Percentiles rank a stretch among this genome's conserved stretches.
Conservation (phyloP, 257 asterid species). For the Jacaranda copaia region DNA sequence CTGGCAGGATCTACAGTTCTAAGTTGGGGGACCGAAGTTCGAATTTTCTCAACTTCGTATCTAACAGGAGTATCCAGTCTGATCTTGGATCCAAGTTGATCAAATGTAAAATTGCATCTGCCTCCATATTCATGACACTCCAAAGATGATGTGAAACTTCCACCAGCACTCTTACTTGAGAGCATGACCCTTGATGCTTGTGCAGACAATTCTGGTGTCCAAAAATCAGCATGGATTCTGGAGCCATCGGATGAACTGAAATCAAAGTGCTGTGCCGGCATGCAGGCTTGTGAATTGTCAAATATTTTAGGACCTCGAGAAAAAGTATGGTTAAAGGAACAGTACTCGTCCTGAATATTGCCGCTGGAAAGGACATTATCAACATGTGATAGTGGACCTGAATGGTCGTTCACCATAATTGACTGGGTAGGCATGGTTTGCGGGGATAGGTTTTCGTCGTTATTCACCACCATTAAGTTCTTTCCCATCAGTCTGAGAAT, state of each 20-base stretch:
- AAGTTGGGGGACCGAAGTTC: constrained; percentile 31
- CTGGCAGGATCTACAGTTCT: constrained; percentile 12
- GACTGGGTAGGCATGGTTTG: constrained; percentile 34
- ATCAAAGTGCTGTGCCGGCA: constrained; percentile 37
- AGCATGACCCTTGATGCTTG: constrained; percentile 44
- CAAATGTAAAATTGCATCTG: constrained; percentile 34
- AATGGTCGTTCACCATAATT: constrained; percentile 31
- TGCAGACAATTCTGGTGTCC: constrained; percentile 35
- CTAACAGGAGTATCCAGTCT: constrained; percentile 27
- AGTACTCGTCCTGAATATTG: constrained; percentile 36
- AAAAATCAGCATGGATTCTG: constrained; percentile 27
- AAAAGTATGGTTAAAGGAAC: constrained; percentile 30
- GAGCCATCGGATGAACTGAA: constrained; percentile 42
- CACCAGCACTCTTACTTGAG: constrained; percentile 33
- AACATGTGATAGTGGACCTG: constrained; percentile 25
- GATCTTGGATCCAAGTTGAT: constrained; percentile 32
- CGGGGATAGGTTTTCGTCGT: constrained; percentile 46
- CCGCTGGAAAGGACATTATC: constrained; percentile 37
- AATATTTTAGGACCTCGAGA: constrained; percentile 33
- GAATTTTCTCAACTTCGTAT: constrained; percentile 36
- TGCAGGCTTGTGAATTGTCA: constrained; percentile 26
- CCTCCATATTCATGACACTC: constrained; percentile 34
- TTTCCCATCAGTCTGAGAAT: constrained; percentile 82
- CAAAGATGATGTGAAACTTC: constrained; percentile 39
- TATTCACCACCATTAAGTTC: constrained; percentile 69